Conservation (phyloP, 2,329 filamentous ascomycete species). For the Xylaria arbuscula region DNA sequence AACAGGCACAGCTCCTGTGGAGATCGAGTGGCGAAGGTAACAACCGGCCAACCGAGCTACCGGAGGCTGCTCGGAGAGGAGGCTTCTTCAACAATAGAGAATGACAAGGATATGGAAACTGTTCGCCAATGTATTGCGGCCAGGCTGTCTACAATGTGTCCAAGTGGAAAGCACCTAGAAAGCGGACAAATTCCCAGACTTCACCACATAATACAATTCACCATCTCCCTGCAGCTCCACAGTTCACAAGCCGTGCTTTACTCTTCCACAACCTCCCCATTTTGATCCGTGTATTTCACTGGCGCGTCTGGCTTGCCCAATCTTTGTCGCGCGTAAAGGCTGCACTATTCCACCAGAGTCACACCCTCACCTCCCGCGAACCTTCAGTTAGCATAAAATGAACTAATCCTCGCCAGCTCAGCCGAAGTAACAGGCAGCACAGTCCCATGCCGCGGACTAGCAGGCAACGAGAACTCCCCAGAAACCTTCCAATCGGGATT, state of each 20-base stretch:
- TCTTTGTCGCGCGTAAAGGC: conserved; percentile 57
- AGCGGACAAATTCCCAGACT: neutral
- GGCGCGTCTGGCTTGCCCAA: conserved; percentile 38
- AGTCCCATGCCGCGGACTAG: conserved; percentile 64
- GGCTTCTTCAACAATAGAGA: conserved; percentile 35
- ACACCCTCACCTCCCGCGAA: conserved; percentile 44
- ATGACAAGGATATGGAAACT: conserved; percentile 15
- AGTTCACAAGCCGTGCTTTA: neutral
- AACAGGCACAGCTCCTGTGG: conserved; percentile 51
- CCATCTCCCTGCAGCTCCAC: neutral
- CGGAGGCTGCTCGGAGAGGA: conserved; percentile 34
- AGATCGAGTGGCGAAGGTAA: conserved; percentile 32
- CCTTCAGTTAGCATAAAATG: conserved; percentile 28
- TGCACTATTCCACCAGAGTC: conserved; percentile 46
- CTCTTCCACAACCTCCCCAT: neutral
- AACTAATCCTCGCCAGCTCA: conserved; percentile 54
- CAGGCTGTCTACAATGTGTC: conserved; percentile 4
- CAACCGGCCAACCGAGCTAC: conserved; percentile 30
- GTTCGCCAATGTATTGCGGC: conserved; percentile 11
- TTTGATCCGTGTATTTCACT: neutral
- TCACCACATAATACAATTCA: neutral
- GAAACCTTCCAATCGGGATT: conserved; percentile 62
- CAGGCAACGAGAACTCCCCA: conserved; percentile 57
- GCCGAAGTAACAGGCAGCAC: conserved; percentile 62
- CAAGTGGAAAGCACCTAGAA: conserved; percentile 26